Evolutionary conservation across 1,139 yeast species (phyloP).

Genomic region (Pichia inconspicua): DNA sequence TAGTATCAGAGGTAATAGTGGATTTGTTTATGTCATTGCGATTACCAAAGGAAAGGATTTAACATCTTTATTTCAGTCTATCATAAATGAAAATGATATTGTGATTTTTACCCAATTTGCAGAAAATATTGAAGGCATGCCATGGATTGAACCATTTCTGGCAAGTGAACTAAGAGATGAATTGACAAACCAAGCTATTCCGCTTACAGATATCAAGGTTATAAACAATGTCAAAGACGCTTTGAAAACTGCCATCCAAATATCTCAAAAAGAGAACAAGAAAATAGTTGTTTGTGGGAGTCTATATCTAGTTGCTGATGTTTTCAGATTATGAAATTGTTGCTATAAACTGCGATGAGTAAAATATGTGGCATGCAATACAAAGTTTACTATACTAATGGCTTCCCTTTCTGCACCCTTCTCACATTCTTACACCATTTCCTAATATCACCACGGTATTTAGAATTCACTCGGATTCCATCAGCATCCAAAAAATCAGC

Average conservation of each 20-base stretch:
- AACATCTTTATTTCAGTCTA: conserved; percentile 41
- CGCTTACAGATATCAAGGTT: conserved; percentile 23
- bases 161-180: conserved; percentile 1
- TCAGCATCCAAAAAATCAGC: conserved; percentile 21
- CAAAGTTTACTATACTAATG: conserved; percentile 6
- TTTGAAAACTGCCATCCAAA: conserved; percentile 16
- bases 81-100: conserved; percentile 44
- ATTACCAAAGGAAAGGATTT: conserved; percentile 69
- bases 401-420: conserved; percentile 28
- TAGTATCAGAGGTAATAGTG: conserved; percentile 21
- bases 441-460: conserved; percentile 24
- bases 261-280: conserved; percentile 9
- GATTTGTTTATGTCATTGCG: conserved; percentile 60
- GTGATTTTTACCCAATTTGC: conserved; percentile 60
- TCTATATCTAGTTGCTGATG: conserved; percentile 66
- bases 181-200: conserved; percentile 31
- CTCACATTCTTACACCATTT: conserved; percentile 29
- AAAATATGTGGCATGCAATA: not conserved
- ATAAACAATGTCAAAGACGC: conserved; percentile 17
- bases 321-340: conserved; percentile 33
- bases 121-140: conserved; percentile 70
- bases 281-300: conserved; percentile 63
- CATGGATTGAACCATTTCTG: conserved; percentile 52
- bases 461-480: conserved; percentile 18
- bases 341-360: too few species aligned